A percentile compares a stretch with the other conserved stretches of the same genome.
These are phyloP conservation scores for Boletus rubescentipes DNA, from an alignment of 768 basidiomycete genomes.

Conservation along the genomic window DNA sequence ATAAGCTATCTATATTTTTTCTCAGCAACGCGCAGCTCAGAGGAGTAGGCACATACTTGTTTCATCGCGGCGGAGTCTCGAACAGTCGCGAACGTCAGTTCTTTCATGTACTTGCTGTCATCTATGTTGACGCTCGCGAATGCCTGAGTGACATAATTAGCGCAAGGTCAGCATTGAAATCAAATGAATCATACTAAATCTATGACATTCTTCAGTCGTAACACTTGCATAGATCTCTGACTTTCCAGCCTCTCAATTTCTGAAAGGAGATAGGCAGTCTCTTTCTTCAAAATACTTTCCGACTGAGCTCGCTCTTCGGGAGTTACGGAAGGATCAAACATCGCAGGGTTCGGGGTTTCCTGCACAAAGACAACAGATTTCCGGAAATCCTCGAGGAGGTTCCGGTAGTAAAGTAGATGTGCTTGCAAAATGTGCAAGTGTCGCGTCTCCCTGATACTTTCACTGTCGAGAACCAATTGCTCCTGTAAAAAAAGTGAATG, in stretches of 20 bases:
- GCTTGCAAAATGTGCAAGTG: slow-evolving; percentile 58
- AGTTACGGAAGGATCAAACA: slow-evolving; percentile 32
- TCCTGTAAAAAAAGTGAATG: slow-evolving; percentile 36
- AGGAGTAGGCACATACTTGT: slow-evolving; percentile 28
- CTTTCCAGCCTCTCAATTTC: slow-evolving; percentile 51
- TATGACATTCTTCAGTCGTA: slow-evolving; percentile 34
- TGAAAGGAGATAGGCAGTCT: slow-evolving; percentile 46
- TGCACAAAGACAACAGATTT: slow-evolving; percentile 51
- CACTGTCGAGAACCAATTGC: slow-evolving; percentile 39
- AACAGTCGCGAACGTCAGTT: slow-evolving; percentile 47
- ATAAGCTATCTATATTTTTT: slow-evolving; percentile 37
- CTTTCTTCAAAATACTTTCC: slow-evolving; percentile 39
- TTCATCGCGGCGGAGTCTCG: slow-evolving; percentile 43
- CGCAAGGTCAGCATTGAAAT: neutral
- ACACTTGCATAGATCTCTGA: slow-evolving; percentile 29
- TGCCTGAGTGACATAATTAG: slow-evolving; percentile 36
- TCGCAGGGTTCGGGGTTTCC: slow-evolving; percentile 48
- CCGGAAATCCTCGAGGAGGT: slow-evolving; percentile 52
- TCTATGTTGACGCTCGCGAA: slow-evolving; percentile 59
- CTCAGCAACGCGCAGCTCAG: neutral
- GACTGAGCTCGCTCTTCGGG: slow-evolving; percentile 20
- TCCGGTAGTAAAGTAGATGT: slow-evolving; percentile 54
- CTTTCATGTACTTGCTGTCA: slow-evolving; percentile 52
- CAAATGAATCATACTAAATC: slow-evolving; percentile 25
- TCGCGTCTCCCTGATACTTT: slow-evolving; percentile 45